Evolutionary conservation across 2,329 filamentous ascomycete species (phyloP).

Genomic region (Dryadomyces quercus-mongolicae): DNA sequence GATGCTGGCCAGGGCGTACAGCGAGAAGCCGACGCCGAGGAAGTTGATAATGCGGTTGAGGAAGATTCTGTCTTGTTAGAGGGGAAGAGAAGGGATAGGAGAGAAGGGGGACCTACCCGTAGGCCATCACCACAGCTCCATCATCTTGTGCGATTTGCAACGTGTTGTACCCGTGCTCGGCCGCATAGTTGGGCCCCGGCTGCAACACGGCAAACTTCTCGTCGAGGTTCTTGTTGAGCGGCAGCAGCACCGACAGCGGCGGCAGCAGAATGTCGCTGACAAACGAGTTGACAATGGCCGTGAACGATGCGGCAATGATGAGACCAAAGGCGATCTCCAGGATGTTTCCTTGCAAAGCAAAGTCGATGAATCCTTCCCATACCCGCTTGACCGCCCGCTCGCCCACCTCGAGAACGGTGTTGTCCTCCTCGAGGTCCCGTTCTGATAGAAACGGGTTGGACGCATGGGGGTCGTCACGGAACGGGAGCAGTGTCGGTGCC

Average conservation of each 20-base stretch:
- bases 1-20: constrained; percentile 50
- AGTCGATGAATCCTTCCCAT: constrained; percentile 57
- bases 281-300: constrained; percentile 58
- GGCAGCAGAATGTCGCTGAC: constrained; percentile 61
- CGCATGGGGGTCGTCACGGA: constrained; percentile 14
- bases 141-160: constrained; percentile 56
- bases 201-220: constrained; percentile 60
- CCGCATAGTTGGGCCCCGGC: constrained; percentile 39
- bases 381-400: constrained; percentile 35
- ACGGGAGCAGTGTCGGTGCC: constrained; percentile 7
- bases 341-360: constrained; percentile 63
- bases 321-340: constrained; percentile 64
- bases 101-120: constrained; percentile 37
- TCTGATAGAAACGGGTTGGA: constrained; percentile 23
- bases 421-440: constrained; percentile 24
- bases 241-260: constrained; percentile 54
- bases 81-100: constrained; percentile 1
- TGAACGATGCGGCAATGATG: constrained; percentile 62
- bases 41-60: constrained; percentile 55
- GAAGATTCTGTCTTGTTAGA: constrained; percentile 26
- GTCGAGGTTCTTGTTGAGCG: constrained; percentile 58
- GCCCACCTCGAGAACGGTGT: constrained; percentile 25
- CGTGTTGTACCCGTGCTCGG: constrained; percentile 53
- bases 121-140: constrained; percentile 60
- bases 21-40: constrained; percentile 47